Evolutionary conservation across 768 basidiomycete genomes (phyloP).

Genomic region (Pisolithus albus): DNA sequence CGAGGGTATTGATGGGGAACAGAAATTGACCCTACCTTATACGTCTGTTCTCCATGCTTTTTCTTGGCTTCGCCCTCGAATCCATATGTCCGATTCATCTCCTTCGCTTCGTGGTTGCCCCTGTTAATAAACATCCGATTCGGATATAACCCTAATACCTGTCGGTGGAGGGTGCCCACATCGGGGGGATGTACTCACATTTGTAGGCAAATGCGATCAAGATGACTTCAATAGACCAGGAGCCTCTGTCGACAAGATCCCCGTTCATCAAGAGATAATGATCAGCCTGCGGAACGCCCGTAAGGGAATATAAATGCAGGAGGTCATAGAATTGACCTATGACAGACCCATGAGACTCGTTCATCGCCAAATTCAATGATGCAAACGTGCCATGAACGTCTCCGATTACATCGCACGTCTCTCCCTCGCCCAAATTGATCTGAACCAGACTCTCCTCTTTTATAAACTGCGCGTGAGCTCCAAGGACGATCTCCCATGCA

Average conservation of each 20-base stretch:
- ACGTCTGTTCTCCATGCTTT: slow-evolving; percentile 93
- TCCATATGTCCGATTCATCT: slow-evolving; percentile 94
- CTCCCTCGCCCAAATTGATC: slow-evolving; percentile 64
- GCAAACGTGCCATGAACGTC: slow-evolving; percentile 77
- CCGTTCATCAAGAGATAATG: slow-evolving; percentile 90
- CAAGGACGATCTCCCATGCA: slow-evolving; percentile 93
- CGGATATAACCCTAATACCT: slow-evolving; percentile 78
- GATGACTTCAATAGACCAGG: slow-evolving; percentile 91
- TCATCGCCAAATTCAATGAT: not conserved
- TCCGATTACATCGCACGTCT: slow-evolving; percentile 89
- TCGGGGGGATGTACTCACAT: slow-evolving; percentile 44
- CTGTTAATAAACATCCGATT: slow-evolving; percentile 87
- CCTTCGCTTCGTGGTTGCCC: slow-evolving; percentile 94
- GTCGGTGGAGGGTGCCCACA: slow-evolving; percentile 9
- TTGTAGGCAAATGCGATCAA: slow-evolving; percentile 92
- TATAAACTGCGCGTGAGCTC: slow-evolving; percentile 67
- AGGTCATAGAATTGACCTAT: slow-evolving; percentile 94
- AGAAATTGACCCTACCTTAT: slow-evolving; percentile 52
- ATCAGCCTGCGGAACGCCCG: slow-evolving; percentile 76
- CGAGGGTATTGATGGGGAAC: not conserved
- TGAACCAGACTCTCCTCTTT: slow-evolving; percentile 80
- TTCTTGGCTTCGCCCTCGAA: slow-evolving; percentile 96
- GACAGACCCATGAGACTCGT: slow-evolving; percentile 1
- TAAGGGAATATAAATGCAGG: slow-evolving; percentile 77
- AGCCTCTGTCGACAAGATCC: slow-evolving; percentile 96